phyloP scores from a whole-genome alignment of 768 basidiomycete species.

The Naganishia friedmannii region DNA sequence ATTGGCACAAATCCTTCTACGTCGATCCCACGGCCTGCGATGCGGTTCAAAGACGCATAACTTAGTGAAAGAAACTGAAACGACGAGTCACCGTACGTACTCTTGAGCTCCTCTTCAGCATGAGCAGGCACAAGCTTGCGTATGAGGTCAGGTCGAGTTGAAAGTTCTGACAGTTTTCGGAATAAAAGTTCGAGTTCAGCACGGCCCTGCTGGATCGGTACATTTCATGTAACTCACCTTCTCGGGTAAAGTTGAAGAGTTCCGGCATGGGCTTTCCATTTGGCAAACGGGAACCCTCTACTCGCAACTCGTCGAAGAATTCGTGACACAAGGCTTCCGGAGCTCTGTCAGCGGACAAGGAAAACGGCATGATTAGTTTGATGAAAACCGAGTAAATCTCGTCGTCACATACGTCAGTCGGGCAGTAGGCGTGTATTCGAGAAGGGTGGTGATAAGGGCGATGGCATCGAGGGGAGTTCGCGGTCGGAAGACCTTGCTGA shows the following conservation, averaged over 20 bases:
- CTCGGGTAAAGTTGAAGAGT: slow-evolving; percentile 91
- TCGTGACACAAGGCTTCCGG: slow-evolving; percentile 58
- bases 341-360: slow-evolving; percentile 75
- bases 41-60: background rate
- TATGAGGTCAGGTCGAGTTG: slow-evolving; percentile 90
- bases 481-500: slow-evolving; percentile 98
- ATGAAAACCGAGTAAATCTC: background rate
- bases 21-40: slow-evolving; percentile 66
- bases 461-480: slow-evolving; percentile 95
- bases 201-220: background rate
- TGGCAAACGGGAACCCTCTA: slow-evolving; percentile 88
- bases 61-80: slow-evolving; percentile 2
- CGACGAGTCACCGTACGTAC: slow-evolving; percentile 13
- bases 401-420: slow-evolving; percentile 61
- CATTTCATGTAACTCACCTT: slow-evolving; percentile 63
- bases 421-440: slow-evolving; percentile 96
- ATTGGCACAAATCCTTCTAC: slow-evolving; percentile 92
- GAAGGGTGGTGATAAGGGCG: slow-evolving; percentile 85
- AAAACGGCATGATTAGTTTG: background rate
- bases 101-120: slow-evolving; percentile 75
- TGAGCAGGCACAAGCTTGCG: slow-evolving; percentile 84
- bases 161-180: slow-evolving; percentile 66
- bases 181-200: slow-evolving; percentile 17
- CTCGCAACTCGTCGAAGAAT: slow-evolving; percentile 94
- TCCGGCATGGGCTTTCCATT: slow-evolving; percentile 94